Evolutionary conservation across 495 filamentous ascomycete species (phyloP).

Genomic region (Massariosphaeria phaeospora): DNA sequence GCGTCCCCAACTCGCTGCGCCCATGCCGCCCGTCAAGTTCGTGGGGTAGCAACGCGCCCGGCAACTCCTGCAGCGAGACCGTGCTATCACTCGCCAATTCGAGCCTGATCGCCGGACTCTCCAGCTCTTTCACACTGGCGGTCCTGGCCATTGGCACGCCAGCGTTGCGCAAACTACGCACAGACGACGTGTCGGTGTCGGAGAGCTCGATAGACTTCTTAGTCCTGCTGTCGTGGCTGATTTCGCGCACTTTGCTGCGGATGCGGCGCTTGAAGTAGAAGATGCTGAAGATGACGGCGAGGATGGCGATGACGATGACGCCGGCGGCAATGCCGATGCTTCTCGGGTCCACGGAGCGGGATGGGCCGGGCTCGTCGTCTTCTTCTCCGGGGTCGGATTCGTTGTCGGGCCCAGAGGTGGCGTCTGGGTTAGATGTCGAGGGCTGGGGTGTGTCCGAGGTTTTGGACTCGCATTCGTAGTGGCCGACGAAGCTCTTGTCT

Average conservation of each 20-base stretch:
- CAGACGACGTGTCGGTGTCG: background rate
- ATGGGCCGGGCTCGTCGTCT: background rate
- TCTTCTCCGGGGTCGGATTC: background rate
- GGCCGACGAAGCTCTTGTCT: slow-evolving; percentile 1
- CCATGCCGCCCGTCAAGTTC: slow-evolving; percentile 12
- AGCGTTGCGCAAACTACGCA: background rate
- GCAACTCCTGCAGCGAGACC: background rate
- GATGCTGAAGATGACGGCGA: background rate
- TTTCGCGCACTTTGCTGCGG: slow-evolving; percentile 14
- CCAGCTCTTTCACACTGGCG: slow-evolving; percentile 7
- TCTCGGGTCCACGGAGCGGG: background rate
- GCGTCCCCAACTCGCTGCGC: slow-evolving; percentile 4
- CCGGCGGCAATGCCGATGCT: slow-evolving; percentile 1
- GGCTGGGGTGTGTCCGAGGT: background rate
- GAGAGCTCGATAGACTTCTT: background rate
- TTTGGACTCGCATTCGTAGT: slow-evolving; percentile 18
- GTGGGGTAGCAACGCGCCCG: background rate
- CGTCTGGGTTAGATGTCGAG: background rate
- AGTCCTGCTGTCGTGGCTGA: background rate
- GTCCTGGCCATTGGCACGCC: background rate
- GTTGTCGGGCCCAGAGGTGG: background rate
- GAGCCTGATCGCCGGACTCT: background rate
- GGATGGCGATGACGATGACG: background rate
- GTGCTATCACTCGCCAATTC: background rate
- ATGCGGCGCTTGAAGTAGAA: slow-evolving; percentile 9